A percentile compares a stretch with the other conserved stretches of the same genome.
These are phyloP conservation scores for Cicer cuneatum DNA, from an alignment of 306 rosid genomes.

Conservation along the genomic window DNA sequence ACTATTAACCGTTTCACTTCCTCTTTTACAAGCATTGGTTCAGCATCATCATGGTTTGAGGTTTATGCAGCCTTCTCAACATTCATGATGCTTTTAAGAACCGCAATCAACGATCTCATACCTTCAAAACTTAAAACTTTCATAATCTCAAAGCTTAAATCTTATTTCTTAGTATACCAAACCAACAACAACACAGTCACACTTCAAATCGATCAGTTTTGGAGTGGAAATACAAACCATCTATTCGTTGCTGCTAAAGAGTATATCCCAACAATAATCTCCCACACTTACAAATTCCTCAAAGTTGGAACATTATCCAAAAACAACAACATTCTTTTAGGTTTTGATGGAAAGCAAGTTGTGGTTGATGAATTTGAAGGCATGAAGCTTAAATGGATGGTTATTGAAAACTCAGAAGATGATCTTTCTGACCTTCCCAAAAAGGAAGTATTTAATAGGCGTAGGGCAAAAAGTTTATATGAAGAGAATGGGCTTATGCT, in stretches of 20 bases:
- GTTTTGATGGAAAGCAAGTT: conserved; percentile 37
- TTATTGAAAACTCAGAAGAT: not conserved
- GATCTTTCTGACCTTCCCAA: not conserved
- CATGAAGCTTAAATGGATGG: conserved; percentile 44
- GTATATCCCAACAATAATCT: not conserved
- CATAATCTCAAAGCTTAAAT: conserved; percentile 21
- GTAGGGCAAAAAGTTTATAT: not conserved
- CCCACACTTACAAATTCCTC: conserved; percentile 18
- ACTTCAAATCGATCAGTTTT: conserved; percentile 22
- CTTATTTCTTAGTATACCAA: not conserved
- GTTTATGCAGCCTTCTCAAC: conserved; percentile 50
- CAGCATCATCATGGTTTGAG: conserved; percentile 56
- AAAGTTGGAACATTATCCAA: conserved; percentile 29
- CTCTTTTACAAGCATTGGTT: conserved; percentile 21
- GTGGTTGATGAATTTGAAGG: conserved; percentile 48
- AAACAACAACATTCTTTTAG: not conserved
- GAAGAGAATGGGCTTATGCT: not conserved
- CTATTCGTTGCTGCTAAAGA: conserved; percentile 8
- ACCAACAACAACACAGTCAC: conserved; percentile 2
- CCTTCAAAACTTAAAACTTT: conserved; percentile 28
- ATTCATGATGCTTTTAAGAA: conserved; percentile 47
- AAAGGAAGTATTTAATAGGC: not conserved
- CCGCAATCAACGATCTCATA: conserved; percentile 48
- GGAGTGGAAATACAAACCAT: conserved; percentile 3
- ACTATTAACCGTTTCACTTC: not conserved